These are phyloP conservation scores for Apocynum venetum DNA, from an alignment of 257 asterid species.

Conservation along the genomic window DNA sequence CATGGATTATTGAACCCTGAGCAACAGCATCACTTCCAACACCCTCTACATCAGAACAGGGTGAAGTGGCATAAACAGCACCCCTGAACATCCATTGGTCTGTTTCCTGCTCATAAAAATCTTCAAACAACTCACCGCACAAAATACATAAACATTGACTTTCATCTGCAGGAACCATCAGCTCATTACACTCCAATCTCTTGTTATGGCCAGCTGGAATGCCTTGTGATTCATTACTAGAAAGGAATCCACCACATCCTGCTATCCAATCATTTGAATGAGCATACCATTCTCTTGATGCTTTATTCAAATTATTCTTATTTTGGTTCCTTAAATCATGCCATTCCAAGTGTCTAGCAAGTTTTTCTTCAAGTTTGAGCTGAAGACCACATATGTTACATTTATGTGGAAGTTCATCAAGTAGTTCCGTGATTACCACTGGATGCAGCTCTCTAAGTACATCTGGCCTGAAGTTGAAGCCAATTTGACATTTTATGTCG, in stretches of 20 bases:
- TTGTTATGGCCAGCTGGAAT: constrained; percentile 31
- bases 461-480: constrained; percentile 63
- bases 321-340: constrained; percentile 43
- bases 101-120: constrained; percentile 49
- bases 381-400: constrained; percentile 62
- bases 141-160: constrained; percentile 71
- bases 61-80: constrained; percentile 51
- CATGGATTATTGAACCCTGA: constrained; percentile 61
- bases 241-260: constrained; percentile 28
- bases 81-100: constrained; percentile 84
- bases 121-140: constrained; percentile 85
- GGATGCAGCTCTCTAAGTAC: constrained; percentile 58
- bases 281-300: constrained; percentile 69
- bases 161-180: constrained; percentile 85
- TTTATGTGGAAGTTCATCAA: constrained; percentile 53
- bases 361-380: constrained; percentile 54
- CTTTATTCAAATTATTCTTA: constrained; percentile 25
- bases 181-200: constrained; percentile 34
- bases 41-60: constrained; percentile 25
- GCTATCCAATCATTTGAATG: constrained; percentile 48
- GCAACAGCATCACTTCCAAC: constrained; percentile 21
- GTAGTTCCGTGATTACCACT: constrained; percentile 54
- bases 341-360: constrained; percentile 82
- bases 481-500: constrained; percentile 49
- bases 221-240: constrained; percentile 28